These are phyloP conservation scores for Silene latifolia DNA, from an alignment of 148 eudicot genomes.

Conservation along the genomic window DNA sequence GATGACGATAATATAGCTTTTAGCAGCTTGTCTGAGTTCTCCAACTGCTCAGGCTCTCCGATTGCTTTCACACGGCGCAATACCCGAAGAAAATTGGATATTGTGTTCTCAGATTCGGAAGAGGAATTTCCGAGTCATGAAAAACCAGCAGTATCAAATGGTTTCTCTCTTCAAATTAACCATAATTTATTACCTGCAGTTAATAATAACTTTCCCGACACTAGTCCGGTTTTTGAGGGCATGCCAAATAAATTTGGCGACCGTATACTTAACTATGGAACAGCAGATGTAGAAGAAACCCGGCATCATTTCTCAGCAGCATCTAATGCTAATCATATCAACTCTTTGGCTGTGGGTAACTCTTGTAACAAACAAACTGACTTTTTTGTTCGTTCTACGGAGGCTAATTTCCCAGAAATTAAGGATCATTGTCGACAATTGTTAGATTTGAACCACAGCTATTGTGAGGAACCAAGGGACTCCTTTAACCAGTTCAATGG, in stretches of 20 bases:
- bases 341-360: conserved; percentile 18
- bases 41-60: conserved; percentile 58
- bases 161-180: conserved; percentile 20
- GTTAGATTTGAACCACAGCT: conserved; percentile 15
- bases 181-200: conserved; percentile 21
- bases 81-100: conserved; percentile 44
- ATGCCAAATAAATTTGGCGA: conserved; percentile 15
- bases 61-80: conserved; percentile 51
- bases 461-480: conserved; percentile 12
- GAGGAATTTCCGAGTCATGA: conserved; percentile 40
- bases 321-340: conserved; percentile 21
- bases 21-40: conserved; percentile 36
- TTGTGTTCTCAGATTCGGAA: conserved; percentile 70
- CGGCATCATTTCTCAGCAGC: conserved; percentile 27
- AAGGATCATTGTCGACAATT: conserved; percentile 14
- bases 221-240: conserved; percentile 17
- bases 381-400: conserved; percentile 3
- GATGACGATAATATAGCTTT: conserved; percentile 36
- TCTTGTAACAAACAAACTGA: conserved; percentile 14
- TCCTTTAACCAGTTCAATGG: conserved; percentile 19
- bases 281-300: conserved; percentile 23
- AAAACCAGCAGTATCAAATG: conserved; percentile 27
- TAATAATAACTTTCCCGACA: conserved; percentile 27
- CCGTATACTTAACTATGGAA: conserved; percentile 19
- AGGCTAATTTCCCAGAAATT: conserved; percentile 13